Percentiles rank a stretch among this genome's conserved stretches.
These are phyloP conservation scores for Ascochyta fabae DNA, from an alignment of 2,329 filamentous ascomycete species.

Conservation along the genomic window DNA sequence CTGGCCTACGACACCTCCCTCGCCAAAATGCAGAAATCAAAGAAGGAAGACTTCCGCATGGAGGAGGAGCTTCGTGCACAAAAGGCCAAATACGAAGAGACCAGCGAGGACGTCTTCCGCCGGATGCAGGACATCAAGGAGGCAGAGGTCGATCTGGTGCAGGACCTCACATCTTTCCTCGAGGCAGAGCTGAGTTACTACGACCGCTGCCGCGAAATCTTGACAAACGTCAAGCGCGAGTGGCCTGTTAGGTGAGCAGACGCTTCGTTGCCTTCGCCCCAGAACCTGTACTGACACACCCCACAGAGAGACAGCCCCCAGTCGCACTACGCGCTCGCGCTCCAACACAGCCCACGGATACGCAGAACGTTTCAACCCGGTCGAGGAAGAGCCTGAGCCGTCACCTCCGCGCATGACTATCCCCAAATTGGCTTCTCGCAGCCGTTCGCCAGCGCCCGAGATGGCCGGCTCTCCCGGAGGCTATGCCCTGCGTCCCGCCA, in stretches of 20 bases:
- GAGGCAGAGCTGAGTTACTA: conserved; percentile 91
- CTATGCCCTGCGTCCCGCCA: conserved; percentile 54
- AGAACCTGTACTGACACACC: conserved; percentile 22
- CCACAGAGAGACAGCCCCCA: conserved; percentile 35
- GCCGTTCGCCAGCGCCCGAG: conserved; percentile 49
- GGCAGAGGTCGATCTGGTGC: conserved; percentile 80
- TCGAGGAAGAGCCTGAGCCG: conserved; percentile 62
- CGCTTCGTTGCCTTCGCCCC: neutral
- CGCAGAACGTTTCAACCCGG: conserved; percentile 63
- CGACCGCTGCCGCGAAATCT: conserved; percentile 85
- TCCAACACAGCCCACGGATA: conserved; percentile 71
- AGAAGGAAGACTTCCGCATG: conserved; percentile 89
- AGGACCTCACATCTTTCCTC: conserved; percentile 79
- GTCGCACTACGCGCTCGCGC: conserved; percentile 60
- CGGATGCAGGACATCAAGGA: conserved; percentile 98
- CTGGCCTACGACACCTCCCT: conserved; percentile 90
- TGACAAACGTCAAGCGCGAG: conserved; percentile 71
- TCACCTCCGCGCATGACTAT: conserved; percentile 58
- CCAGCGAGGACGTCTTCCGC: conserved; percentile 86
- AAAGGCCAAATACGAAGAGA: conserved; percentile 96
- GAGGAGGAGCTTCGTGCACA: conserved; percentile 91
- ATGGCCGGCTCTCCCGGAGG: conserved; percentile 32
- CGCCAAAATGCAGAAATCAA: conserved; percentile 89
- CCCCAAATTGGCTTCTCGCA: conserved; percentile 51
- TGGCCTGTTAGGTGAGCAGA: conserved; percentile 67